Base-by-base conservation (phyloP, 2,329 filamentous ascomycete genomes). In the Talaromyces sp. region DNA sequence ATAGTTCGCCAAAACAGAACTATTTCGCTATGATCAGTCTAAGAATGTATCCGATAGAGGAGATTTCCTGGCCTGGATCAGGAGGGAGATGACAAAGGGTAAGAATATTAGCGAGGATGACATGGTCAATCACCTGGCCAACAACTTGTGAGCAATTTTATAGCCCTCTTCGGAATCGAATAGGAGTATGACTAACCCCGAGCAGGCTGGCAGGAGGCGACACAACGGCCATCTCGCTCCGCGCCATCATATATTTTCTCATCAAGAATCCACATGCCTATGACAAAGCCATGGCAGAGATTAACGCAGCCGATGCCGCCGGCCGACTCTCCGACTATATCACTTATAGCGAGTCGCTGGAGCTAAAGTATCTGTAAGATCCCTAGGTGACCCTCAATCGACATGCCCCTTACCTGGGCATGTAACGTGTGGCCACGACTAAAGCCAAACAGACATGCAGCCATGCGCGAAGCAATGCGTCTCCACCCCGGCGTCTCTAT, bases 401-500 rank as follows among this genome's bases (percentile, higher is more conserved):
- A 14, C 16, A 4, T 16, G 6, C 37, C 16, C 42, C 12, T 14
- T 7, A n/a, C n/a, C n/a, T n/a, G n/a, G n/a, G n/a, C n/a, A n/a
- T n/a, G 14, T 14, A 8, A 46, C 12, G 2, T n/a, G 25, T 9
- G 4, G 25, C 3, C 14, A 4, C n/a, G 1, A 50, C 16, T 50
- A 12, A 50, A 7, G 31, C 23, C 14, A 50, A 5, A 28, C 25
- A 50, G 25, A n/a, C 46, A 50, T n/a, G 46, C 46, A 28, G 25
- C 46, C 28, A 28, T 50, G 23, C 46, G 23, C 23, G 46, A 50
- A 11, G 46, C 46, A 31, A 50, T 50, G 46, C 52, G 52, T 37
- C 28, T 60, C 16, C 58, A 60, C 16, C 58, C 58, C 28, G 42
- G n/a, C 16, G 58, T 60, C 2, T 42, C 39, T 9, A 37, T 52